Percentiles rank a stretch among this genome's conserved stretches.
phyloP scores from a whole-genome alignment of 129 eudicot species.

The carrot (Daucus carota) region DNA sequence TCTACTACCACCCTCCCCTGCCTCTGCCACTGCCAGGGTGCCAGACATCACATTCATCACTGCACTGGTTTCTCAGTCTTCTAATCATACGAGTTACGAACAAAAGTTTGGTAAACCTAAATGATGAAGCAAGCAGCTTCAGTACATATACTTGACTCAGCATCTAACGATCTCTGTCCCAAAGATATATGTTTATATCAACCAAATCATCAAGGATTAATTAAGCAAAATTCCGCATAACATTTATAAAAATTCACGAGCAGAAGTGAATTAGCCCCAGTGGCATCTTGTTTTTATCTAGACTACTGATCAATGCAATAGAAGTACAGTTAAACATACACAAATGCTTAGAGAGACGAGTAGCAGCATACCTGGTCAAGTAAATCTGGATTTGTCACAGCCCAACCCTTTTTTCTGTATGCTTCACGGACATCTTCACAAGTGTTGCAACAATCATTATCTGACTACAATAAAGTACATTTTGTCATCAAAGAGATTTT shows the following conservation, averaged over 20 bases:
- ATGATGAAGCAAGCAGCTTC: neutral
- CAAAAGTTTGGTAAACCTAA: neutral
- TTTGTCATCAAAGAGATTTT: neutral
- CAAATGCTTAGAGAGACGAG: neutral
- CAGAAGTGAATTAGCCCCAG: neutral
- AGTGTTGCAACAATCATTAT: conserved; percentile 68
- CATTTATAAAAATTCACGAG: neutral
- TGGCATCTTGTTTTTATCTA: neutral
- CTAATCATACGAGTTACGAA: neutral
- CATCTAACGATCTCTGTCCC: neutral
- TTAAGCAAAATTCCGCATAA: neutral
- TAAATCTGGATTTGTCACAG: conserved; percentile 62
- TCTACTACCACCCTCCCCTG: too few relatives aligned
- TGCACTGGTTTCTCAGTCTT: neutral
- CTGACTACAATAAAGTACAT: conserved; percentile 37
- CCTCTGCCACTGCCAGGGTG: too few relatives aligned
- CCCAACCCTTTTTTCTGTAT: conserved; percentile 85
- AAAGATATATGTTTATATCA: neutral
- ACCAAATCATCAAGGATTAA: neutral
- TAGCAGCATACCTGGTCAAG: conserved; percentile 60
- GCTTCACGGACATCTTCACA: conserved; percentile 98
- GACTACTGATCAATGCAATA: neutral
- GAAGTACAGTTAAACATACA: neutral
- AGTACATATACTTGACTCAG: neutral
- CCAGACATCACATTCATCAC: neutral